Conservation (phyloP, 75 land plant species). For the Gnetum montanum region DNA sequence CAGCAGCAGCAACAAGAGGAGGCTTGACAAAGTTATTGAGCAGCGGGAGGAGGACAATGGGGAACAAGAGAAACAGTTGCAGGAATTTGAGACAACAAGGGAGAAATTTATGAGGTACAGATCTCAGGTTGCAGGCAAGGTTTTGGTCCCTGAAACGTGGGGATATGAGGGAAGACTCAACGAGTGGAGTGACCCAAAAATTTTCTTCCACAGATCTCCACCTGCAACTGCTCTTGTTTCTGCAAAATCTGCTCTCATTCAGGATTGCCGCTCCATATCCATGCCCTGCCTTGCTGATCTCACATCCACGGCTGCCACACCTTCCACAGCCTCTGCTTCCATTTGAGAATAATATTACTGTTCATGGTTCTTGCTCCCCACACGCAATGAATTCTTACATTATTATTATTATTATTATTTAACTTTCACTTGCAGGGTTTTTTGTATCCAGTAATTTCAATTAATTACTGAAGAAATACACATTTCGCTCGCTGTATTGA, state of each 20-base stretch:
- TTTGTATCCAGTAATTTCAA: too few relatives aligned
- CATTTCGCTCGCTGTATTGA: too few relatives aligned
- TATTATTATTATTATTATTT: too few relatives aligned
- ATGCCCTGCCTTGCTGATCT: too few relatives aligned
- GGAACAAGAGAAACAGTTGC: not conserved
- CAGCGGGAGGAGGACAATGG: not conserved
- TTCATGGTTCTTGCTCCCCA: too few relatives aligned
- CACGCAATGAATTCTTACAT: too few relatives aligned
- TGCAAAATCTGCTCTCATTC: conserved; percentile 38
- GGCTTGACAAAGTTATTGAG: not conserved
- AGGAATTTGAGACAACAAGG: conserved; percentile 7
- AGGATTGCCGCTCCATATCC: too few relatives aligned
- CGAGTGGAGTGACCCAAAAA: conserved; percentile 41
- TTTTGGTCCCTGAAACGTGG: conserved; percentile 61
- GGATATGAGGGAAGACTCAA: conserved; percentile 42
- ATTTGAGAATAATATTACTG: too few relatives aligned
- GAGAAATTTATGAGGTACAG: conserved; percentile 45
- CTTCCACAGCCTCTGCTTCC: too few relatives aligned
- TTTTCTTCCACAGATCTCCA: conserved; percentile 25
- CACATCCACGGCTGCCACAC: too few relatives aligned
- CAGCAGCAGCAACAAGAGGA: not conserved
- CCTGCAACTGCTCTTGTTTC: conserved; percentile 34
- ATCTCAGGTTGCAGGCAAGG: conserved; percentile 43
- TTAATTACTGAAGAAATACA: too few relatives aligned
- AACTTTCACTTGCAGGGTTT: too few relatives aligned